phyloP scores from a whole-genome alignment of 306 rosid genomes.

The Dalbergia cultrata region DNA sequence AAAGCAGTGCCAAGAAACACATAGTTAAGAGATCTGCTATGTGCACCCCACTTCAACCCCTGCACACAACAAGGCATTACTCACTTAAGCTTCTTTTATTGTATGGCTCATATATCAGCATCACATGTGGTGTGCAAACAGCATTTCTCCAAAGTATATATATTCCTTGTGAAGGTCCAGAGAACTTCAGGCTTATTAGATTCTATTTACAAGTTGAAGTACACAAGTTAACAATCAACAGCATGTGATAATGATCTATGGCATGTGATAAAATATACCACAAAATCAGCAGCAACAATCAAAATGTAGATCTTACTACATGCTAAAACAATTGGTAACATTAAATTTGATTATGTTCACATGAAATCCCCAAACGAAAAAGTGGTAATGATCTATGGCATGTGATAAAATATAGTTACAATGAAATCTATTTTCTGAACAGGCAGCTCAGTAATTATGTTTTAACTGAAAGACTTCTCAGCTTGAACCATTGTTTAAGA shows the following conservation, averaged over 20 bases:
- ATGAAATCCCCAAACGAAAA: background rate
- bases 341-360: conserved; percentile 7
- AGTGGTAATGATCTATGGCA: background rate
- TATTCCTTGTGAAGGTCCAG: background rate
- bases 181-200: background rate
- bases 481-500: background rate
- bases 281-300: conserved; percentile 3
- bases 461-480: background rate
- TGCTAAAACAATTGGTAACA: background rate
- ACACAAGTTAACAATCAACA: background rate
- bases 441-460: background rate
- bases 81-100: background rate
- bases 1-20: background rate
- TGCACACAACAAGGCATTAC: background rate
- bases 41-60: background rate
- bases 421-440: background rate
- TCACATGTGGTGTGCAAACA: background rate
- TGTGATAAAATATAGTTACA: background rate
- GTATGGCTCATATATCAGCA: background rate
- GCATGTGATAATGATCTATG: too few relatives aligned
- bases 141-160: conserved; percentile 6
- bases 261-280: too few relatives aligned
- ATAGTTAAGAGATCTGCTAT: background rate
- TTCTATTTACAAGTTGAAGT: background rate
- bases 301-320: background rate